Percentiles rank a stretch among this genome's conserved stretches.
These are phyloP conservation scores for Sordaria brevicollis DNA, from an alignment of 495 filamentous ascomycete genomes.

Conservation along the genomic window DNA sequence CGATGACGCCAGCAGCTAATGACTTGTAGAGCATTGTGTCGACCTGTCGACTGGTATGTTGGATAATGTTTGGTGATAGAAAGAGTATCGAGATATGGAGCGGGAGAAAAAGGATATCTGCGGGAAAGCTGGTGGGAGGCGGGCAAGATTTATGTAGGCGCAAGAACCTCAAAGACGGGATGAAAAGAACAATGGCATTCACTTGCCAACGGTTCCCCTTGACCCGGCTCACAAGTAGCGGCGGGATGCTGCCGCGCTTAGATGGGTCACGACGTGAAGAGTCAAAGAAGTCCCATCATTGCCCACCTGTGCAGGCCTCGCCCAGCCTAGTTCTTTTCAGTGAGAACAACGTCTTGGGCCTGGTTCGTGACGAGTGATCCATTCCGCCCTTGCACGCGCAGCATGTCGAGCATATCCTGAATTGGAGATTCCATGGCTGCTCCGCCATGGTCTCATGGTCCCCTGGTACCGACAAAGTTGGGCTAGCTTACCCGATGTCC, in stretches of 20 bases:
- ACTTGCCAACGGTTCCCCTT: not conserved
- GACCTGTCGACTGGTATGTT: not conserved
- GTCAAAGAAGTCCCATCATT: not conserved
- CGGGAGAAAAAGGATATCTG: not conserved
- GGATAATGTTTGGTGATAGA: not conserved
- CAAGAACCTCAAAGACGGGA: not conserved
- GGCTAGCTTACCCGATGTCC: not conserved
- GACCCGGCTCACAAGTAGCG: not conserved
- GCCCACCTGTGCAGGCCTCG: not conserved
- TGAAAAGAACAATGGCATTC: not conserved
- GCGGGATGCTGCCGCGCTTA: not conserved
- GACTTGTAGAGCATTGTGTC: constrained; percentile 1
- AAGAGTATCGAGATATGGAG: not conserved
- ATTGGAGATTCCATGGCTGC: not conserved
- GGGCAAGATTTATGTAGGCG: not conserved
- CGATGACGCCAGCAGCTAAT: constrained; percentile 7
- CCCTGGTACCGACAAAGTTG: not conserved
- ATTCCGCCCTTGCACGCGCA: not conserved
- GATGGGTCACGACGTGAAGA: not conserved
- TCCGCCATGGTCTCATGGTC: not conserved
- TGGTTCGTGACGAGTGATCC: not conserved
- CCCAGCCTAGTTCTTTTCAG: not conserved
- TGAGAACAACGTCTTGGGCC: not conserved
- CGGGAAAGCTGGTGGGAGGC: not conserved
- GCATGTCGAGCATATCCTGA: not conserved